Evolutionary conservation across 2,329 filamentous ascomycete species (phyloP), one percentile per base, ranked within the genome.

Genomic region (Hymenoscyphus fraxineus): DNA sequence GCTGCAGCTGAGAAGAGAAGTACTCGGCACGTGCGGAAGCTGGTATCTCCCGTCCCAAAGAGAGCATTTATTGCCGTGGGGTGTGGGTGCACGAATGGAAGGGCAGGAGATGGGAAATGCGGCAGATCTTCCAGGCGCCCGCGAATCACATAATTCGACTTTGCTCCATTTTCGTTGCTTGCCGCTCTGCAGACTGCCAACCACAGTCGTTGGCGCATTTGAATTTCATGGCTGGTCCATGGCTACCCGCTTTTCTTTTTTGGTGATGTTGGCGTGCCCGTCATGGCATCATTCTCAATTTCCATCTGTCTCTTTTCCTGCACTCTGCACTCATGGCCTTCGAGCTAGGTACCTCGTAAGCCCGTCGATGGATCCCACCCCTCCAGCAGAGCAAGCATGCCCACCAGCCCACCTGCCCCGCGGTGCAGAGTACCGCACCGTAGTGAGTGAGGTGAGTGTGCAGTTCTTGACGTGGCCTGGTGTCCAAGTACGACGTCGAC

Each of bases 121-220:
- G 32, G 55, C 15, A 57, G 32, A 57, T 35, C 32, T 54, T 31
- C 41, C 47, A 32, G 7, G 27, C 59, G 59, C 31, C 44, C 40
- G 31, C 62, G 58, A 64, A 64, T 64, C 62, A 64, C 22, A 64
- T 41, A 64, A 64, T 60, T 41, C 47, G 19, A 56, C 60, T 64
- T 64, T 22, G 32, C 27, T 55, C 44, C 31, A 16, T 19, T 56
- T 39, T 22, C 47, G 12, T 51, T 31, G 32, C 19, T 35, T 35
- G 35, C 9, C 35, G 35, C 35, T 10, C 27, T 22, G 55, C 15
- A 51, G 47, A 27, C 31, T 47, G 22, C 62, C 62, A 64, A 64
- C 58, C 62, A 60, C 47, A 31, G 19, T 40, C 15, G 35, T 32
- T 22, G 35, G 41, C 41, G 61, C 40, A 59, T 59, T 54, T 19